Evolutionary conservation across 2,329 filamentous ascomycete species (phyloP).

Genomic region (Fusarium beomiforme): DNA sequence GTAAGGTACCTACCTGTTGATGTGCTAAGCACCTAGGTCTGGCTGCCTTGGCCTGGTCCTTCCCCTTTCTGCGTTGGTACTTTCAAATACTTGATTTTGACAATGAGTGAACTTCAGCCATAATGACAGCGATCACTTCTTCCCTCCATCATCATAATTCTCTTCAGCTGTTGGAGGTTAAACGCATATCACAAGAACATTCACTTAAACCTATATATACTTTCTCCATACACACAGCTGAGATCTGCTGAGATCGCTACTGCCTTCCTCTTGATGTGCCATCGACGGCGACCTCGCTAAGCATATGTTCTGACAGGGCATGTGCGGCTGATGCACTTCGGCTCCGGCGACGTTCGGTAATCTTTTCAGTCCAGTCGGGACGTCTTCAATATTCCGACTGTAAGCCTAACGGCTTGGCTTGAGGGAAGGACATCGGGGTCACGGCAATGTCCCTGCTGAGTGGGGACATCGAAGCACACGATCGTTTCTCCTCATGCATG

Average conservation of each 20-base stretch:
- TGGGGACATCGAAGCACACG: slow-evolving; percentile 12
- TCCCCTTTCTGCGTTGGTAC: neutral
- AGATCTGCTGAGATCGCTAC: slow-evolving; percentile 71
- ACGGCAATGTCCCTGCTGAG: slow-evolving; percentile 25
- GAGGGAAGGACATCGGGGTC: slow-evolving; percentile 33
- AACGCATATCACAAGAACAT: neutral
- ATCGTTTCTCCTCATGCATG: slow-evolving; percentile 22
- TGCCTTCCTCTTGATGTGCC: slow-evolving; percentile 72
- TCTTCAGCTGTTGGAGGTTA: neutral
- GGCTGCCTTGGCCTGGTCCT: neutral
- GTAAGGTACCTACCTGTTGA: too few relatives aligned
- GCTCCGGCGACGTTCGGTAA: slow-evolving; percentile 57
- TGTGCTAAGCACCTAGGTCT: too few relatives aligned
- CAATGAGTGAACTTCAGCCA: neutral
- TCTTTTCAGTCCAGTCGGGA: slow-evolving; percentile 30
- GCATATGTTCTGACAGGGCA: slow-evolving; percentile 53
- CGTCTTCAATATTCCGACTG: slow-evolving; percentile 39
- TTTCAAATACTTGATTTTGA: neutral
- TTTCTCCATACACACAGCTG: slow-evolving; percentile 49
- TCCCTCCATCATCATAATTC: neutral
- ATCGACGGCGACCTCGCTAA: slow-evolving; percentile 72
- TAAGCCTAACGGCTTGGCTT: slow-evolving; percentile 21
- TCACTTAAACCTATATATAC: neutral
- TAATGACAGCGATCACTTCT: neutral
- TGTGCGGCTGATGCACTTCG: slow-evolving; percentile 67